Evolutionary conservation across 148 eudicot species (phyloP).

Genomic region (Beta vulgaris): DNA sequence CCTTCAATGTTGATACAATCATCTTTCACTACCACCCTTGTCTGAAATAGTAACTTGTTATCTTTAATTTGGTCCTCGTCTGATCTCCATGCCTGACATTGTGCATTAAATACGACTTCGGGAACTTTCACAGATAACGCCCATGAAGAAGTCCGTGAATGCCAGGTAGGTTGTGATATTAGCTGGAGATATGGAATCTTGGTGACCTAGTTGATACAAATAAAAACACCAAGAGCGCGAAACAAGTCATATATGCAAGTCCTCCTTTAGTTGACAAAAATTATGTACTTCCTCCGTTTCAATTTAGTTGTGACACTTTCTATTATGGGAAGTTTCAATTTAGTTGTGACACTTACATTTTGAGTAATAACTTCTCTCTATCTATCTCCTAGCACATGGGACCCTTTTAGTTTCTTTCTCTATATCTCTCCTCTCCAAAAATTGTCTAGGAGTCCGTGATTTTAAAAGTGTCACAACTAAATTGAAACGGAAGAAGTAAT

Average conservation of each 20-base stretch:
- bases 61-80: slow-evolving; percentile 39
- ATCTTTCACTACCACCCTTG: slow-evolving; percentile 81
- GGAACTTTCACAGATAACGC: slow-evolving; percentile 66
- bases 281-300: too few species aligned
- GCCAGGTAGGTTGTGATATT: slow-evolving; percentile 91
- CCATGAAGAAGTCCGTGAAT: slow-evolving; percentile 90
- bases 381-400: too few species aligned
- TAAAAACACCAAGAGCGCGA: slow-evolving; percentile 8
- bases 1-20: slow-evolving; percentile 85
- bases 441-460: too few species aligned
- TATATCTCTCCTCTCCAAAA: too few species aligned
- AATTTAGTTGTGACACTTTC: too few species aligned
- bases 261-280: background rate
- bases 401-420: too few species aligned
- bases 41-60: slow-evolving; percentile 54
- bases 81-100: slow-evolving; percentile 37
- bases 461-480: too few species aligned
- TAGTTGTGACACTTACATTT: too few species aligned
- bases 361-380: too few species aligned
- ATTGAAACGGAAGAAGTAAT: too few species aligned
- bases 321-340: too few species aligned
- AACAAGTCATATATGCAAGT: background rate
- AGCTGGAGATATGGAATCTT: slow-evolving; percentile 74
- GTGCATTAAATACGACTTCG: slow-evolving; percentile 51
- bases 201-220: slow-evolving; percentile 41